Conservation (phyloP, 257 asterid species). For the Solanum ossicruentum region DNA sequence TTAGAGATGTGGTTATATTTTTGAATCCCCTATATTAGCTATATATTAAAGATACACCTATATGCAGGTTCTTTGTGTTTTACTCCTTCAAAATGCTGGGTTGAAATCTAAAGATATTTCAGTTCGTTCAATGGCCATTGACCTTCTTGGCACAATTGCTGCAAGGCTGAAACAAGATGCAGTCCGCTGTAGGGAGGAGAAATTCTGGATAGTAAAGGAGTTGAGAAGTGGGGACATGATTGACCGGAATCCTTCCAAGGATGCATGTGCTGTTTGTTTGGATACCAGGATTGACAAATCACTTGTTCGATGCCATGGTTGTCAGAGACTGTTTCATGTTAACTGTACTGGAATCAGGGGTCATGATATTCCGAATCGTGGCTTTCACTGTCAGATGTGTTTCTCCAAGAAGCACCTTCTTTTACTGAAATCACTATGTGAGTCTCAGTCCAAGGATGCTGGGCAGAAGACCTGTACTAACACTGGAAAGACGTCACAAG, state of each 20-base stretch:
- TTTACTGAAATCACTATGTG: constrained; percentile 47
- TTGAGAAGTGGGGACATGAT: constrained; percentile 28
- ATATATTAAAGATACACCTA: constrained; percentile 19
- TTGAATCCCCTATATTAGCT: background rate
- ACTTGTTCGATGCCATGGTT: constrained; percentile 55
- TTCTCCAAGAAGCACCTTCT: constrained; percentile 66
- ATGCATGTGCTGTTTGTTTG: constrained; percentile 68
- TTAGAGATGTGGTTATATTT: background rate
- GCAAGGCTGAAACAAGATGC: constrained; percentile 95
- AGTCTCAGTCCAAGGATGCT: constrained; percentile 40
- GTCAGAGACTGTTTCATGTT: constrained; percentile 68
- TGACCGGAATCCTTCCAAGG: constrained; percentile 25
- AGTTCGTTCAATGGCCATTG: constrained; percentile 97
- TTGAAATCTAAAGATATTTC: constrained; percentile 76
- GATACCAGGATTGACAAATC: constrained; percentile 45
- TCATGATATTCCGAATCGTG: constrained; percentile 43
- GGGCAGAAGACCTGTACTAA: constrained; percentile 24
- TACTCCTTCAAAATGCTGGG: constrained; percentile 97
- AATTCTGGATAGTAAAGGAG: constrained; percentile 73
- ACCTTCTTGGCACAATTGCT: constrained; percentile 95
- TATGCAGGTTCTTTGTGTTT: constrained; percentile 88
- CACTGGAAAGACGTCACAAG: constrained; percentile 36
- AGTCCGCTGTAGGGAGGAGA: constrained; percentile 51
- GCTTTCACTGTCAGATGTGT: constrained; percentile 57
- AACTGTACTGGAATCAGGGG: constrained; percentile 73